phyloP scores from a whole-genome alignment of 2,329 filamentous ascomycete species.

The Rutstroemia sp. region DNA sequence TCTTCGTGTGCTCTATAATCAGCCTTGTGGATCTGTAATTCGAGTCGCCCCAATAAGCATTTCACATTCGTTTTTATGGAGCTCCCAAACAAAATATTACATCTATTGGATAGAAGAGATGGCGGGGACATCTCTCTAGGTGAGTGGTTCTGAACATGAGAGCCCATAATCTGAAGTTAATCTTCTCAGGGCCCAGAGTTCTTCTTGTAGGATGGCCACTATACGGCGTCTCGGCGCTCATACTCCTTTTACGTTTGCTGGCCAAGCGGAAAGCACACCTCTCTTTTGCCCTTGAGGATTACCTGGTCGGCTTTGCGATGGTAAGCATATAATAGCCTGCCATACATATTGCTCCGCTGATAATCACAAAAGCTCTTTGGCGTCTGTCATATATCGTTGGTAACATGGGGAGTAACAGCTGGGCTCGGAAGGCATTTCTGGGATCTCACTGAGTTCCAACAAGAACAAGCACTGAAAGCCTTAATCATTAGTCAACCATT shows the following conservation, averaged over 20 bases:
- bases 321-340: neutral
- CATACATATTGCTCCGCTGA: neutral
- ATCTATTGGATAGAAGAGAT: neutral
- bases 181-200: neutral
- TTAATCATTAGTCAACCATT: slow-evolving; percentile 1
- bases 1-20: too few relatives aligned
- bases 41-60: too few relatives aligned
- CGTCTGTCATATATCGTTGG: neutral
- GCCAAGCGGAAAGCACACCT: neutral
- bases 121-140: slow-evolving; percentile 1
- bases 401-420: neutral
- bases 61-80: neutral
- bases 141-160: neutral
- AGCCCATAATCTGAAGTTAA: neutral
- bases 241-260: slow-evolving; percentile 3
- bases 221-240: neutral
- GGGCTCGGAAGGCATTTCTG: neutral
- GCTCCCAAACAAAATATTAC: neutral
- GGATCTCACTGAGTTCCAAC: neutral
- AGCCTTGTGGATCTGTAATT: too few relatives aligned
- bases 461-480: neutral
- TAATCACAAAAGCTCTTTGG: neutral
- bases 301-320: neutral
- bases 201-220: slow-evolving; percentile 7
- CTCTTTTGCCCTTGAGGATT: slow-evolving; percentile 1